A percentile compares a stretch with the other conserved stretches of the same genome.
Evolutionary conservation across 177 flowering plant genomes (phyloP).

Genomic region (Tripterygium wilfordii): DNA sequence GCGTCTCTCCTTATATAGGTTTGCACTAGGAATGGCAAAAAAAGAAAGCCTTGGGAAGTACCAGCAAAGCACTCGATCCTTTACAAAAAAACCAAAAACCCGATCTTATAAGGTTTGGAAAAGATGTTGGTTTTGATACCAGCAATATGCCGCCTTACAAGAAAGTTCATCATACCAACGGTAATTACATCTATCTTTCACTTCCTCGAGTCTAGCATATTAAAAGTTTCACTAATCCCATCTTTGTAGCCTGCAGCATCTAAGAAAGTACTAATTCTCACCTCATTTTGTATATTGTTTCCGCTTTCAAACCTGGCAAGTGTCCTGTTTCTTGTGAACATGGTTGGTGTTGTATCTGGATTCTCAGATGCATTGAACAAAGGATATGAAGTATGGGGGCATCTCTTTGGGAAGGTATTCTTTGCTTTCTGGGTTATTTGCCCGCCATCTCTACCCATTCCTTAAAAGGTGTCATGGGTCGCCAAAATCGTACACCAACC

Average conservation of each 20-base stretch:
- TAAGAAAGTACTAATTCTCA: too few relatives aligned
- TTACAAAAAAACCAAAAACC: too few relatives aligned
- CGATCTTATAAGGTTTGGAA: too few relatives aligned
- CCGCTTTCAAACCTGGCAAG: conserved; percentile 88
- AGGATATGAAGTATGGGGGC: conserved; percentile 91
- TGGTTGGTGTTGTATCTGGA: conserved; percentile 89
- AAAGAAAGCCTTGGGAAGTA: too few relatives aligned
- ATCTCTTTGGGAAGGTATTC: conserved; percentile 83
- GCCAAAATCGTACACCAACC: conserved; percentile 81
- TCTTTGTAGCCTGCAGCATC: too few relatives aligned
- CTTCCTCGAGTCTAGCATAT: too few relatives aligned
- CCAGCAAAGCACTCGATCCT: too few relatives aligned
- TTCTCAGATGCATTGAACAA: conserved; percentile 79
- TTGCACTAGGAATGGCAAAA: too few relatives aligned
- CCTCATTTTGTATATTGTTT: conserved; percentile 5
- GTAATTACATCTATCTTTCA: conserved; percentile 47
- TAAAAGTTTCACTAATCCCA: not conserved
- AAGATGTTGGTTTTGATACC: too few relatives aligned
- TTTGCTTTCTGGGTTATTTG: conserved; percentile 88
- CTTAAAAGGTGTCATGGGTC: conserved; percentile 92
- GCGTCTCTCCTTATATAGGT: too few relatives aligned
- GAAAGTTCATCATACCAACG: conserved; percentile 96
- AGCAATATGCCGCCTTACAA: conserved; percentile 91
- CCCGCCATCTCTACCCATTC: conserved; percentile 50
- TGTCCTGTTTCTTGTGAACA: conserved; percentile 62